Evolutionary conservation across 1,284 basidiomycete species (phyloP).

Genomic region (Moniliophthora roreri): DNA sequence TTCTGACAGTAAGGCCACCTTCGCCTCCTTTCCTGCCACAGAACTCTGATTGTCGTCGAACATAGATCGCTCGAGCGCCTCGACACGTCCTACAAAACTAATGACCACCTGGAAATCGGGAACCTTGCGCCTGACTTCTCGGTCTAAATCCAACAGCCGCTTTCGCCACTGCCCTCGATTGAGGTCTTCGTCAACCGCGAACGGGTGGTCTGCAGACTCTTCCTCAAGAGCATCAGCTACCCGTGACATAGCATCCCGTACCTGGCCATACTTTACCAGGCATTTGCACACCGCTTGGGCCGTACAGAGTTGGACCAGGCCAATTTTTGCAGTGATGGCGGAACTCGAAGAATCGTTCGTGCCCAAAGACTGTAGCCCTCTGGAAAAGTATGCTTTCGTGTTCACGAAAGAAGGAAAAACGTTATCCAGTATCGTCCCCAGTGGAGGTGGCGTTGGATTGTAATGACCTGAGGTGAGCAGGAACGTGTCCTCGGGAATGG

Average conservation of each 20-base stretch:
- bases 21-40: conserved; percentile 29
- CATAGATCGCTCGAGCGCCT: conserved; percentile 3
- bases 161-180: conserved; percentile 68
- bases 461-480: conserved; percentile 43
- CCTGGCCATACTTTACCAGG: conserved; percentile 65
- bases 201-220: conserved; percentile 46
- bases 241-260: conserved; percentile 48
- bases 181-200: background rate
- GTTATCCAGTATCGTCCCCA: conserved; percentile 70
- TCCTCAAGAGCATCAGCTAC: conserved; percentile 55
- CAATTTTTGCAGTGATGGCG: conserved; percentile 13
- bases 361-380: conserved; percentile 58
- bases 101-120: conserved; percentile 86
- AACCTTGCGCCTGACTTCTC: conserved; percentile 73
- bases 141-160: conserved; percentile 63
- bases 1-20: conserved; percentile 69
- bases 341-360: conserved; percentile 36
- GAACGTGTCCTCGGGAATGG: conserved; percentile 69
- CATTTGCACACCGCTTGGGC: conserved; percentile 75
- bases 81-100: conserved; percentile 65
- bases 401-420: conserved; percentile 66
- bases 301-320: conserved; percentile 82
- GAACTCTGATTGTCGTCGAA: conserved; percentile 14
- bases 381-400: conserved; percentile 72
- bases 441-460: conserved; percentile 71